These are phyloP conservation scores for Termitomyces sp. DNA, from an alignment of 768 basidiomycete species.

Conservation along the genomic window DNA sequence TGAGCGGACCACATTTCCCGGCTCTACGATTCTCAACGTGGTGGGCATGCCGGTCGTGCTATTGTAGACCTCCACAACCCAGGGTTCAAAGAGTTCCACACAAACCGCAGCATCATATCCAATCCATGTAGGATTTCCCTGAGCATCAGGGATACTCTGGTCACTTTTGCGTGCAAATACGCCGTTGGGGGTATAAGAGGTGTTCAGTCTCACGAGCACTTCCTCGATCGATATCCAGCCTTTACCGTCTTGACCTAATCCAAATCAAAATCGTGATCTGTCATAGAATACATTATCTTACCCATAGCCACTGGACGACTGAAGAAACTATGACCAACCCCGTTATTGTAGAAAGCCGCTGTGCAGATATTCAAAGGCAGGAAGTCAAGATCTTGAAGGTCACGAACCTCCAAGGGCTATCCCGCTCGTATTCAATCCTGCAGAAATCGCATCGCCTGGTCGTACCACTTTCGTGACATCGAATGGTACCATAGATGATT, in stretches of 20 bases:
- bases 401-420: slow-evolving; percentile 19
- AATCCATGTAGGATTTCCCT: slow-evolving; percentile 25
- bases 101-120: slow-evolving; percentile 36
- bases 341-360: slow-evolving; percentile 31
- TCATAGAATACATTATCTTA: slow-evolving; percentile 1
- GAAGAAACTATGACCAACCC: slow-evolving; percentile 17
- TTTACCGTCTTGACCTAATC: slow-evolving; percentile 21
- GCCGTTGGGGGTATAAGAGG: slow-evolving; percentile 26
- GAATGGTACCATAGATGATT: slow-evolving; percentile 12
- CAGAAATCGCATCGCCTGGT: slow-evolving; percentile 19
- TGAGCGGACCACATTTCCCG: slow-evolving; percentile 21
- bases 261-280: background rate
- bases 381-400: background rate
- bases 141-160: slow-evolving; percentile 14
- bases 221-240: slow-evolving; percentile 30
- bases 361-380: background rate
- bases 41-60: slow-evolving; percentile 25
- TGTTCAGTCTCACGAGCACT: slow-evolving; percentile 30
- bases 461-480: slow-evolving; percentile 15
- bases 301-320: slow-evolving; percentile 24
- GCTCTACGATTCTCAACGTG: slow-evolving; percentile 25
- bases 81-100: slow-evolving; percentile 34
- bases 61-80: slow-evolving; percentile 33
- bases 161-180: slow-evolving; percentile 19
- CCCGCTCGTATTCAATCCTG: slow-evolving; percentile 16